Evolutionary conservation across 345 rosid genomes (phyloP).

Genomic region (Jatropha curcas): DNA sequence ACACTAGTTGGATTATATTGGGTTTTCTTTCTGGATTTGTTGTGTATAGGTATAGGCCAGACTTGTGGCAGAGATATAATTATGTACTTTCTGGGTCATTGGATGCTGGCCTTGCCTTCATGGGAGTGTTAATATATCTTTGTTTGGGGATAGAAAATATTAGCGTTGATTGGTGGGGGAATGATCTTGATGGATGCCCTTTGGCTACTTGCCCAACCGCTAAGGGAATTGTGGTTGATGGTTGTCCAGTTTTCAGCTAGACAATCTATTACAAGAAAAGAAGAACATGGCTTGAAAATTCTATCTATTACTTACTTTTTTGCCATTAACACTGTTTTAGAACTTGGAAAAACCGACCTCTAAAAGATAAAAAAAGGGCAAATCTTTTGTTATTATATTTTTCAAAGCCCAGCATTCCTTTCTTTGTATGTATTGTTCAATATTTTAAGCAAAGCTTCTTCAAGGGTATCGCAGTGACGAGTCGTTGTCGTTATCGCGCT

Average conservation of each 20-base stretch:
- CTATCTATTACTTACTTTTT: no score
- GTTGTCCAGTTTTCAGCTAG: constrained; percentile 73
- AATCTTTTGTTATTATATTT: no score
- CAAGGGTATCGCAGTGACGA: no score
- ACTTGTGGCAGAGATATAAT: constrained; percentile 80
- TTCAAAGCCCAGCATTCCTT: no score
- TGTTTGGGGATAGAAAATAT: constrained; percentile 79
- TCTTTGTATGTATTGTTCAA: no score
- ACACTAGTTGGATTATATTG: constrained; percentile 77
- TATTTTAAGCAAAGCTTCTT: no score
- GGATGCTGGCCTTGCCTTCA: constrained; percentile 94
- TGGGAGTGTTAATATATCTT: constrained; percentile 85
- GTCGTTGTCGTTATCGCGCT: no score
- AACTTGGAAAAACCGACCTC: no score
- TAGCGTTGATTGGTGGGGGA: constrained; percentile 89
- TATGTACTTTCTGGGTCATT: constrained; percentile 90
- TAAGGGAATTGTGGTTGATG: constrained; percentile 56
- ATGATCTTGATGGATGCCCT: constrained; percentile 93
- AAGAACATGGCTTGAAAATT: no score
- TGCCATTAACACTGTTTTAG: no score
- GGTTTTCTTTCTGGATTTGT: constrained; percentile 91
- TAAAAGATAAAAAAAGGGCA: no score
- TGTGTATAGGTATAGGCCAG: constrained; percentile 69
- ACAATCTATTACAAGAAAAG: background rate
- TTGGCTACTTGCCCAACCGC: constrained; percentile 90